These are phyloP conservation scores for Akebia trifoliata DNA, from an alignment of 164 flowering plant genomes.

Conservation along the genomic window DNA sequence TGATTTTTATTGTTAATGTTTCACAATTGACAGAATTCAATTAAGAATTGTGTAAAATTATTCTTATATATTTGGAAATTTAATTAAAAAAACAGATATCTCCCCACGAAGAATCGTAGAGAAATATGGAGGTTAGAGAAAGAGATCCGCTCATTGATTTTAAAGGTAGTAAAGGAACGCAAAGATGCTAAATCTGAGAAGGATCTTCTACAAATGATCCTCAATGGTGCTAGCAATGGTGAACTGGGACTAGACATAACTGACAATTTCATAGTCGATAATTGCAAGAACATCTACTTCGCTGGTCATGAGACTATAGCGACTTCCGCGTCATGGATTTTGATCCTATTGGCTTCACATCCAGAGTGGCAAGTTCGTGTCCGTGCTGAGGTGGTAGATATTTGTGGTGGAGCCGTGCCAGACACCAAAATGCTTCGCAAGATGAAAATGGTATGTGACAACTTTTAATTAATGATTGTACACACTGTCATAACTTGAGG, in stretches of 20 bases:
- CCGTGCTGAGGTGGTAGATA: no score
- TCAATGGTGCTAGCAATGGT: slow-evolving; percentile 29
- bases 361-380: no score
- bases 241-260: slow-evolving; percentile 6
- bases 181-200: slow-evolving; percentile 12
- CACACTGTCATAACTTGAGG: no score
- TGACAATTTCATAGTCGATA: slow-evolving; percentile 46
- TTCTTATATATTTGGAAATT: no score
- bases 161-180: slow-evolving; percentile 30
- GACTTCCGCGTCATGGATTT: slow-evolving; percentile 20
- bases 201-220: slow-evolving; percentile 43
- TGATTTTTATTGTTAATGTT: no score
- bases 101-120: no score
- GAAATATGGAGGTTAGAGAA: slow-evolving; percentile 35
- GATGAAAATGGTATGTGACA: slow-evolving; percentile 21
- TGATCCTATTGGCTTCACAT: no score
- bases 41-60: no score
- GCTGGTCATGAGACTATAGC: no score
- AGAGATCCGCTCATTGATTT: slow-evolving; percentile 29
- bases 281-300: slow-evolving; percentile 62
- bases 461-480: not conserved
- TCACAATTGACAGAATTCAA: no score
- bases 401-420: slow-evolving; percentile 8
- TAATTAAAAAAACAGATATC: no score
- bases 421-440: slow-evolving; percentile 16